Percentiles rank a stretch among this genome's conserved stretches.
These are phyloP conservation scores for Yamadazyma takamatsuzukensis DNA, from an alignment of 805 yeast species.

Conservation along the genomic window DNA sequence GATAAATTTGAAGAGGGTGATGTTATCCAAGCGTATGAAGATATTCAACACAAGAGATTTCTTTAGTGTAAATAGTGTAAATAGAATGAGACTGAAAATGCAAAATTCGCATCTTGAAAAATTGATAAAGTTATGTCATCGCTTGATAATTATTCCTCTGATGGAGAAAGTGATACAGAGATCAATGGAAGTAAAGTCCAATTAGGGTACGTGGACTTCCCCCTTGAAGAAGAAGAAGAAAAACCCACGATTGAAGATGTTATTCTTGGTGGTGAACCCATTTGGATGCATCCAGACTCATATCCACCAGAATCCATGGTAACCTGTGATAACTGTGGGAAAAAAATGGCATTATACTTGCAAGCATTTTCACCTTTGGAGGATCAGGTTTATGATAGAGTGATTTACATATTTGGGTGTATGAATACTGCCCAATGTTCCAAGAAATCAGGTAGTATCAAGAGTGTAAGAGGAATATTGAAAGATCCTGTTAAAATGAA, in stretches of 20 bases:
- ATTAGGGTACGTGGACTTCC: constrained; percentile 66
- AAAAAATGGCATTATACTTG: constrained; percentile 59
- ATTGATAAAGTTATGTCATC: constrained; percentile 25
- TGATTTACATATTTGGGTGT: constrained; percentile 79
- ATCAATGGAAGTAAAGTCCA: constrained; percentile 37
- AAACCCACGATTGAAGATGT: constrained; percentile 55
- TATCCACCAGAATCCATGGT: constrained; percentile 52
- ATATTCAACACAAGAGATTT: constrained; percentile 41
- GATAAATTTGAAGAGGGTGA: constrained; percentile 74
- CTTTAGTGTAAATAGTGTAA: constrained; percentile 17
- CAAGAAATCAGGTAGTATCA: constrained; percentile 63
- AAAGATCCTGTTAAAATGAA: constrained; percentile 52
- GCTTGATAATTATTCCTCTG: constrained; percentile 48
- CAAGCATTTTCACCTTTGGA: constrained; percentile 84
- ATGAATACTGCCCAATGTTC: constrained; percentile 52
- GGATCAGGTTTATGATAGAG: constrained; percentile 70
- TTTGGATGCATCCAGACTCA: constrained; percentile 64
- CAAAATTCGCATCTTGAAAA: constrained; percentile 1
- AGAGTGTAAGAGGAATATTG: constrained; percentile 72
- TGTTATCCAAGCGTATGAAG: constrained; percentile 68
- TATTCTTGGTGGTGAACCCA: constrained; percentile 69
- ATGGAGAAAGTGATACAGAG: constrained; percentile 40
- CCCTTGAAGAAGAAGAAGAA: constrained; percentile 34
- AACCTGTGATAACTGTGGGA: constrained; percentile 63
- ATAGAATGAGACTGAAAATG: constrained; percentile 1